Evolutionary conservation across 371 early-diverging fungal genomes (phyloP).

Genomic region (Basidiobolus meristosporus): DNA sequence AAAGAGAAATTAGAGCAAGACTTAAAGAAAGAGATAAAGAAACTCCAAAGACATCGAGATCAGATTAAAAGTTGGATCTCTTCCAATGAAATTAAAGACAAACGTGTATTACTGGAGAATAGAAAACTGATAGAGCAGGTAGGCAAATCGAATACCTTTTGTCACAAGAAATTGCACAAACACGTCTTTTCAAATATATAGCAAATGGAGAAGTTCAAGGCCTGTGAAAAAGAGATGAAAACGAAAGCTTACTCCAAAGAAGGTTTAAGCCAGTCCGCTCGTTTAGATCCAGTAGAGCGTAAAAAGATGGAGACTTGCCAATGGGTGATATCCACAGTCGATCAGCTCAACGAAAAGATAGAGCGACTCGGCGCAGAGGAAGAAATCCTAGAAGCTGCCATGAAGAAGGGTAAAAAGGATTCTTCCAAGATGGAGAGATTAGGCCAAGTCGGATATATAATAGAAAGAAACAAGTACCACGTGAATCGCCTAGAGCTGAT

Average conservation of each 20-base stretch:
- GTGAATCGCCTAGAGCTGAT: constrained; percentile 75
- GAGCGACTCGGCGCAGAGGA: constrained; percentile 79
- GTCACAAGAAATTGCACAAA: not conserved
- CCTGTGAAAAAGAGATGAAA: constrained; percentile 92
- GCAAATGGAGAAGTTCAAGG: constrained; percentile 97
- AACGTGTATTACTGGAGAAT: constrained; percentile 67
- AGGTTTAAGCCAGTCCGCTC: constrained; percentile 58
- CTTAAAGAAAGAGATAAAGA: constrained; percentile 96
- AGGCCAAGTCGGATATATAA: constrained; percentile 33
- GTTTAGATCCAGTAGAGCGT: constrained; percentile 83
- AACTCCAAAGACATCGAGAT: constrained; percentile 85
- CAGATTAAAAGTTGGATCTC: constrained; percentile 92
- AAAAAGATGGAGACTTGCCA: constrained; percentile 63
- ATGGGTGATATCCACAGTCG: constrained; percentile 67
- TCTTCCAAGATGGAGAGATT: constrained; percentile 46
- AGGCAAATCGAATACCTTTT: not conserved
- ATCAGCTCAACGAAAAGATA: constrained; percentile 67
- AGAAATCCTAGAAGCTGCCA: constrained; percentile 51
- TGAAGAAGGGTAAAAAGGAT: constrained; percentile 61
- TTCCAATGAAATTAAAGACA: constrained; percentile 90
- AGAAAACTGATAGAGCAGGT: constrained; percentile 81
- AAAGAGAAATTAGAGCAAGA: constrained; percentile 92
- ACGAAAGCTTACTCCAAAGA: constrained; percentile 95
- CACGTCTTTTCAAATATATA: constrained; percentile 6
- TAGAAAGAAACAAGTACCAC: constrained; percentile 83